Base-by-base conservation (phyloP, 2,329 filamentous ascomycete species). In the Epicoccum nigrum region DNA sequence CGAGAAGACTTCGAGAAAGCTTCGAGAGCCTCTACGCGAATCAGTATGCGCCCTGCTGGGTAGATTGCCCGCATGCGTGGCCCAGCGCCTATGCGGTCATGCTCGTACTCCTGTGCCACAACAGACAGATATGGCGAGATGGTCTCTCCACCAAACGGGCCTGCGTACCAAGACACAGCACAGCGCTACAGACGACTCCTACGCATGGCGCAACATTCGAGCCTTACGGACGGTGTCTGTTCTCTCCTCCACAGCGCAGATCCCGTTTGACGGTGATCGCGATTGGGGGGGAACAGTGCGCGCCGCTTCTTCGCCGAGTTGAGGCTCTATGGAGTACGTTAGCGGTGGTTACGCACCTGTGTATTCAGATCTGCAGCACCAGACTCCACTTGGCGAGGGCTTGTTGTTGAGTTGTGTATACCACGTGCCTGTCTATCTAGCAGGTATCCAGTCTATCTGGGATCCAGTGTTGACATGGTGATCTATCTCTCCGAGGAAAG, bases 321-420 rank as follows among this genome's bases (percentile, higher is more conserved):
- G 46, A 49, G 46, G 46, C 46, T 49, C 46, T 25, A n/a, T n/a
- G n/a, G n/a, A n/a, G n/a, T 31, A 43, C 27, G 31, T 33, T 43
- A 43, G 46, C 32, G n/a, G 17, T 49, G 20, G 39, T 9, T 9
- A 33, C 19, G 23, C 5, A 21, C 23, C 23, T 20, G 16, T 19
- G 45, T 41, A 37, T 42, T 35, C 11, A 13, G 45, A 49, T 49
- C 38, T 15, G 30, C 35, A 8, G 8, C 27, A 40, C 25, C 23
- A 25, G n/a, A 25, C 23, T 25, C 23, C 23, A 25, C 23, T 25
- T 25, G 23, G 23, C 23, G 23, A 25, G 23, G 9, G 23, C 9
- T 25, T 25, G 23, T 25, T 25, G 9, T 25, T 25, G 23, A 25
- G 23, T 25, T 25, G 6, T 7, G 23, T 7, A 25, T 25, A 25